Evolutionary conservation across 805 yeast species (phyloP), one percentile per base, ranked within the genome.

Genomic region (Yarrowia sp.): DNA sequence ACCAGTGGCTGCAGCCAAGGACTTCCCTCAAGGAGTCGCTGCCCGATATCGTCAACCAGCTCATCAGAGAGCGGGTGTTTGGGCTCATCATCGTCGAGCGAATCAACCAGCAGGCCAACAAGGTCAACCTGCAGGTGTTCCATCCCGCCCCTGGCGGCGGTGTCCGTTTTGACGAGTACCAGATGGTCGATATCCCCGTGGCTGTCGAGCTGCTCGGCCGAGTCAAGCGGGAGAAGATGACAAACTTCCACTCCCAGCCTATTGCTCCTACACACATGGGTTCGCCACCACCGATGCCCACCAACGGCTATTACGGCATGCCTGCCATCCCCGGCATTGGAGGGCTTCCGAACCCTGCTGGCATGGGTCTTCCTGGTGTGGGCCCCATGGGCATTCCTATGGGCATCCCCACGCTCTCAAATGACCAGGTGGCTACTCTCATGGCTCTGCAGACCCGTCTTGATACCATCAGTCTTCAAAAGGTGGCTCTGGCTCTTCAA

Each of bases 51-150:
- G 66, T 61, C 38, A 24, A 46, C 65, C 90, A 89, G 60, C 91
- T 92, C 19, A 97, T 97, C 0, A 87, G 90, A 74, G 86, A 87
- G 53, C 97, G 97, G 13, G 89, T 85, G 2, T 75, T 85, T 72
- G 93, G 90, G 36, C 89, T 90, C 1, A 84, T 91, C 47, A 79
- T 90, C 9, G 82, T 92, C 19, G 86, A 86, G 69, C 83, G 82
- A 43, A 76, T 80, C n/a, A 76, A 80, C 49, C 79, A 75, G 67
- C 68, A 47, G 49, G 63, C 70, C 19, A 80, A 80, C 34, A 80
- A 80, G 53, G 83, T 92, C 24, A 92, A 90, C 73, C 79, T 91
- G 14, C 93, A 89, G 76, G 84, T 89, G 1, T 93, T 89, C 75
- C 90, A 90, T 73, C 83, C 82, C 47, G 84, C 89, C 0, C 77